Conservation (phyloP, 768 basidiomycete genomes). For the Lactarius sanguifluus region DNA sequence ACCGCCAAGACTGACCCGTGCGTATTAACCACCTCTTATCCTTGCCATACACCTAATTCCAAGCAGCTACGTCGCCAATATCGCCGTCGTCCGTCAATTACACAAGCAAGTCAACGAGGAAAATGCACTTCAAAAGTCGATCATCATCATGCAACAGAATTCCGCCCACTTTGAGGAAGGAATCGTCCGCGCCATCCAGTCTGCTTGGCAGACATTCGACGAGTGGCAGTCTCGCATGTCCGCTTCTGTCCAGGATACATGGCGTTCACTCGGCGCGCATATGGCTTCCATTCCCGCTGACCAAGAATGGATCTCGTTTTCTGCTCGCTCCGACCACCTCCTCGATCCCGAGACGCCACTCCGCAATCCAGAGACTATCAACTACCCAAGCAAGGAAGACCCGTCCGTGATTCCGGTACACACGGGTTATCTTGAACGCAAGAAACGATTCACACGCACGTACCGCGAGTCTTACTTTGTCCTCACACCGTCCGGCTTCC, state of each 20-base stretch:
- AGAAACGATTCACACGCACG: constrained; percentile 88
- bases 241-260: constrained; percentile 68
- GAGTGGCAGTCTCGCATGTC: constrained; percentile 90
- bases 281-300: constrained; percentile 84
- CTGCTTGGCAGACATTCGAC: constrained; percentile 95
- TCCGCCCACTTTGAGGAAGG: constrained; percentile 96
- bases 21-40: constrained; percentile 40
- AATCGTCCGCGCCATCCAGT: constrained; percentile 91
- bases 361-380: constrained; percentile 69
- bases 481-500: constrained; percentile 92
- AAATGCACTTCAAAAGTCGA: constrained; percentile 95
- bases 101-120: constrained; percentile 95
- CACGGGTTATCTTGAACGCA: constrained; percentile 87
- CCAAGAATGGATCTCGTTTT: constrained; percentile 94
- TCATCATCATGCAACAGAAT: constrained; percentile 98
- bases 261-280: constrained; percentile 63
- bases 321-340: constrained; percentile 89
- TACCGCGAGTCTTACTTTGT: constrained; percentile 89
- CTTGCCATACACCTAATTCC: not conserved
- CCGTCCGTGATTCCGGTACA: constrained; percentile 83
- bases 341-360: constrained; percentile 96
- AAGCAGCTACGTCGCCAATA: constrained; percentile 63
- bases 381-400: constrained; percentile 91
- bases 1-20: constrained; percentile 81
- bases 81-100: constrained; percentile 73